Evolutionary conservation across 495 filamentous ascomycete genomes (phyloP).

Genomic region (Lichina pygmaea): DNA sequence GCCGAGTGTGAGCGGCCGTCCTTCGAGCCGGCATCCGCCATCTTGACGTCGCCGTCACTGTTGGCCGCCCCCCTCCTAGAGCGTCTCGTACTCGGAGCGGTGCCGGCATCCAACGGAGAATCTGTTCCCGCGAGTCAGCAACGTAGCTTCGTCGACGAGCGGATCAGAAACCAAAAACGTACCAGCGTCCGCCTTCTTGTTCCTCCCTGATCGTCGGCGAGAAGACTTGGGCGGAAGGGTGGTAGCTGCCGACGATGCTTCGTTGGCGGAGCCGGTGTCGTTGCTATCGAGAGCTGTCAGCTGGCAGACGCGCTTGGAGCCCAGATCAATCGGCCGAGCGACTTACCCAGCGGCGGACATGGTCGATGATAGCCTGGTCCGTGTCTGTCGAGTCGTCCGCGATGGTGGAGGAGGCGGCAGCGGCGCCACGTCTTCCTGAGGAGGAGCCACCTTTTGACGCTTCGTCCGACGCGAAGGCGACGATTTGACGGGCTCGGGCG

Average conservation of each 20-base stretch:
- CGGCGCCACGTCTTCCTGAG: background rate
- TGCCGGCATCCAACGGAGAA: too few species aligned
- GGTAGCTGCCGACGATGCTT: conserved; percentile 8
- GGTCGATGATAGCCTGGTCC: conserved; percentile 32
- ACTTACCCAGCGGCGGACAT: conserved; percentile 69
- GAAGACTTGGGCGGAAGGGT: background rate
- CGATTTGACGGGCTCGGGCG: conserved; percentile 9
- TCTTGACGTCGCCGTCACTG: background rate
- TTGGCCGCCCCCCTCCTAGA: conserved; percentile 16
- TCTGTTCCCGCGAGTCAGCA: too few species aligned
- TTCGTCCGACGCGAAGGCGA: conserved; percentile 1
- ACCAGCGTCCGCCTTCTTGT: background rate
- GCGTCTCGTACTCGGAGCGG: conserved; percentile 1
- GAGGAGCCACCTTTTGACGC: background rate
- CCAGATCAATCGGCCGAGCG: background rate
- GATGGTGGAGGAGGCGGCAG: conserved; percentile 2
- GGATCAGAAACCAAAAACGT: too few species aligned
- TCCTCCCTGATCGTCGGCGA: background rate
- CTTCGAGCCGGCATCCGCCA: background rate
- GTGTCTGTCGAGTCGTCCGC: conserved; percentile 25
- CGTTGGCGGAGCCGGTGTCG: conserved; percentile 11
- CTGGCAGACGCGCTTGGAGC: background rate
- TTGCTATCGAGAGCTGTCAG: conserved; percentile 4
- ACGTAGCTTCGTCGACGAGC: too few species aligned
- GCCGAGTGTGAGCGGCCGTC: conserved; percentile 3